Evolutionary conservation across 495 filamentous ascomycete genomes (phyloP), one percentile per base, ranked within the genome.

Genomic region (Hyphodiscus hymeniophilus): DNA sequence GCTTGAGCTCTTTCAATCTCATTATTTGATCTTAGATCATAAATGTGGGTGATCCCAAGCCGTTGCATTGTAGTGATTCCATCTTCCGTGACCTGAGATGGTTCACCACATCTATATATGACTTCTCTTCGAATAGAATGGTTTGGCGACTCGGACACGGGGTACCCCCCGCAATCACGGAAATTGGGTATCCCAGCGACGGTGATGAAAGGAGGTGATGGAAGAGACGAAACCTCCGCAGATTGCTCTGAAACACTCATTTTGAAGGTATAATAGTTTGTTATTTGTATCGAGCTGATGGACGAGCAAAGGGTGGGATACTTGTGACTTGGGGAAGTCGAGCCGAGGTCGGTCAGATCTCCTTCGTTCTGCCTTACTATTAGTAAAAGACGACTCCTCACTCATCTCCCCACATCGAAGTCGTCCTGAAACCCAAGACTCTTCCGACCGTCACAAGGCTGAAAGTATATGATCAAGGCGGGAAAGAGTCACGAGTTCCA

Each of bases 11-110:
- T 60, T 47, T 73, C 63, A 17, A 74, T 64, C 51, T 83, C 74
- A 20, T 63, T 51, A 2, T 63, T 53, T 2, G 80, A 81, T 30
- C 85, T 78, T 7, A 88, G 65, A 60, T 89, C 82, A 51, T 76
- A 86, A 32, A 87, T 71, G 24, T 72, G 69, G 13, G 66, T 72
- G 52, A 88, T 76, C 5, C 73, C 70, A 8, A 87, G 62, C 4
- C 20, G 51, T 58, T 54, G 62, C 32, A 89, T 65, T 12, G 64
- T 63, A 3, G 53, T 45, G 3, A 76, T 73, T 6, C 80, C 81
- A 15, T 71, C 65, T 28, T 64, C 59, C 5, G 71, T 68, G 30
- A 81, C 63, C 21, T 64, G 48, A 20, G 68, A 71, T 7, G 76
- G 79, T 17, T 77, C 76, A 2, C 76, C 80, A 11, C 74, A 73